These are phyloP conservation scores for Backusella tarrabulga DNA, from an alignment of 192 early-diverging fungal species.

Conservation along the genomic window DNA sequence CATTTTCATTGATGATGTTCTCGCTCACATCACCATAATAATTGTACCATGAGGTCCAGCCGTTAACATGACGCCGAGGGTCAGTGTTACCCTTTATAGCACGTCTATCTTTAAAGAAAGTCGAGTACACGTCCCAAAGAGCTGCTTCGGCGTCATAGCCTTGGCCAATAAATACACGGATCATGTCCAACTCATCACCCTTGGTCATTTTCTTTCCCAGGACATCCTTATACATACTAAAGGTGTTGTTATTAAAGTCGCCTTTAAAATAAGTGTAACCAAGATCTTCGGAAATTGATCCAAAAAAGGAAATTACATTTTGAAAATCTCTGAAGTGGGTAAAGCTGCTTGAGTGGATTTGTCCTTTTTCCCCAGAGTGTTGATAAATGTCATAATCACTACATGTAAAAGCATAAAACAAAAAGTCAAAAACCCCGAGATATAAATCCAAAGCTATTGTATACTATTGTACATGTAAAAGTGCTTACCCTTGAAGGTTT, in stretches of 20 bases:
- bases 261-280: slow-evolving; percentile 52
- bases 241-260: slow-evolving; percentile 32
- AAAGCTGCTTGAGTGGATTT: slow-evolving; percentile 45
- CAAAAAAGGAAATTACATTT: slow-evolving; percentile 31
- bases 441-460: not conserved
- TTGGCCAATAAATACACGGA: slow-evolving; percentile 24
- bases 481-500: slow-evolving; percentile 37
- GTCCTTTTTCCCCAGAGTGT: slow-evolving; percentile 42
- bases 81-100: slow-evolving; percentile 19
- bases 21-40: slow-evolving; percentile 51
- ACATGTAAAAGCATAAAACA: not conserved
- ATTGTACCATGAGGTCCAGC: slow-evolving; percentile 56
- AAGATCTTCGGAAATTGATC: slow-evolving; percentile 42
- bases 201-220: slow-evolving; percentile 34
- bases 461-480: slow-evolving; percentile 6
- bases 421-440: not conserved
- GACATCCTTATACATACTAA: slow-evolving; percentile 44
- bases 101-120: slow-evolving; percentile 28
- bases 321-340: slow-evolving; percentile 45
- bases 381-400: slow-evolving; percentile 44
- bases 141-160: slow-evolving; percentile 26
- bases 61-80: slow-evolving; percentile 35
- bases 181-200: not conserved
- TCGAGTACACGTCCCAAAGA: slow-evolving; percentile 33
- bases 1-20: slow-evolving; percentile 38